A percentile compares a stretch with the other conserved stretches of the same genome.
These are phyloP conservation scores for Saccharomycopsis schoenii DNA, from an alignment of 805 yeast genomes.

Conservation along the genomic window DNA sequence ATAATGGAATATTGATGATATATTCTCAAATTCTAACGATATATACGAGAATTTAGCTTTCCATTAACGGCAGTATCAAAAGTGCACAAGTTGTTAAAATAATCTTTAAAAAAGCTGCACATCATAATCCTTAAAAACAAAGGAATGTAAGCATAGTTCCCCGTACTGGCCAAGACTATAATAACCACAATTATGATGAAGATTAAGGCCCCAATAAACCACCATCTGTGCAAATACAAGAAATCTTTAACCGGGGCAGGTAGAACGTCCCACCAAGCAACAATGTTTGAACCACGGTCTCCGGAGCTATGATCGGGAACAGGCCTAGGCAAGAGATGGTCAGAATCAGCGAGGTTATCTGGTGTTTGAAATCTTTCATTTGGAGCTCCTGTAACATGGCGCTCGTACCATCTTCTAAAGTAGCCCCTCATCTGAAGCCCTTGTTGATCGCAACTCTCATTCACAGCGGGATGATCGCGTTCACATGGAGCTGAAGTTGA, in stretches of 20 bases:
- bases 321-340: constrained; percentile 4
- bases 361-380: not conserved
- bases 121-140: not conserved
- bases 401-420: not conserved
- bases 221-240: constrained; percentile 3
- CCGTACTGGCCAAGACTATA: not conserved
- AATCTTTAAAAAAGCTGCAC: constrained; percentile 3
- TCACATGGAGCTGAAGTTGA: too few species aligned
- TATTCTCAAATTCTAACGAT: too few species aligned
- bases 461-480: not conserved
- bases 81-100: not conserved
- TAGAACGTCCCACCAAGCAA: constrained; percentile 1
- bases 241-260: constrained; percentile 3
- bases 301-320: not conserved
- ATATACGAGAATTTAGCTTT: not conserved
- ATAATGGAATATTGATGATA: too few species aligned
- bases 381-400: not conserved
- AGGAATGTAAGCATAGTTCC: constrained; percentile 1
- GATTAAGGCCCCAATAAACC: not conserved
- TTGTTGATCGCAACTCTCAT: not conserved
- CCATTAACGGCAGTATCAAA: not conserved
- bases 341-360: not conserved
- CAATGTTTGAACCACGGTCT: not conserved
- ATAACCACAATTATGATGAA: constrained; percentile 3
- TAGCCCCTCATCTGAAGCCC: not conserved